Percentiles rank a stretch among this genome's conserved stretches.
These are phyloP conservation scores for Aquilaria sinensis DNA, from an alignment of 345 rosid species.

Conservation along the genomic window DNA sequence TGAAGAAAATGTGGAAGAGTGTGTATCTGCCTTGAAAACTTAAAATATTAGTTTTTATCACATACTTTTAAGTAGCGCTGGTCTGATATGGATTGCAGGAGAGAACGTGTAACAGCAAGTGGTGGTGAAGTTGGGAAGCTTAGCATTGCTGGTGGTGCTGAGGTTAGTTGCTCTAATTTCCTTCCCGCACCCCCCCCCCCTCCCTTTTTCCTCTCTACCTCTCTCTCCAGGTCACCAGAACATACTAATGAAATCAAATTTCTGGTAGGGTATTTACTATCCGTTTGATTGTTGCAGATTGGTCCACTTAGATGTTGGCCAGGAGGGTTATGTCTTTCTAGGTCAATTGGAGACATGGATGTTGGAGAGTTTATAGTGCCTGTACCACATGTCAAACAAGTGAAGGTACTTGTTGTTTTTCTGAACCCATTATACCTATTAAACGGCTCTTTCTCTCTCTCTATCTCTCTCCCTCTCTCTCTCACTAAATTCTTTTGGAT, in stretches of 20 bases:
- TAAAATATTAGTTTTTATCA: conserved; percentile 7
- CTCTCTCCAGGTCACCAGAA: not conserved
- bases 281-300: conserved; percentile 29
- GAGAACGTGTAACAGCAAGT: conserved; percentile 86
- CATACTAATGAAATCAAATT: not conserved
- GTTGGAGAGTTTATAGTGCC: conserved; percentile 95
- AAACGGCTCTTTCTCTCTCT: not conserved
- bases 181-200: too few relatives aligned
- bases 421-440: not conserved
- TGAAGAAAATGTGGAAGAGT: conserved; percentile 87
- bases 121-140: conserved; percentile 99
- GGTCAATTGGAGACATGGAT: conserved; percentile 94
- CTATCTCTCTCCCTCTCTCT: too few relatives aligned
- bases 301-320: conserved; percentile 97
- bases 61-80: not conserved
- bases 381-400: conserved; percentile 87
- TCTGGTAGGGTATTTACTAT: not conserved
- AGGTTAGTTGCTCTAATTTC: conserved; percentile 31
- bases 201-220: too few relatives aligned
- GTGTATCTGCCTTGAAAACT: conserved; percentile 21
- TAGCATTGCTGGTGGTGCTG: conserved; percentile 71
- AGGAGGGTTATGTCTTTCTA: conserved; percentile 87
- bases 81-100: conserved; percentile 37
- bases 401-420: conserved; percentile 41
- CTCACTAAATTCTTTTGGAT: not conserved